Conservation (phyloP, 108 stramenopile species). For the Cyclotella sp. region DNA sequence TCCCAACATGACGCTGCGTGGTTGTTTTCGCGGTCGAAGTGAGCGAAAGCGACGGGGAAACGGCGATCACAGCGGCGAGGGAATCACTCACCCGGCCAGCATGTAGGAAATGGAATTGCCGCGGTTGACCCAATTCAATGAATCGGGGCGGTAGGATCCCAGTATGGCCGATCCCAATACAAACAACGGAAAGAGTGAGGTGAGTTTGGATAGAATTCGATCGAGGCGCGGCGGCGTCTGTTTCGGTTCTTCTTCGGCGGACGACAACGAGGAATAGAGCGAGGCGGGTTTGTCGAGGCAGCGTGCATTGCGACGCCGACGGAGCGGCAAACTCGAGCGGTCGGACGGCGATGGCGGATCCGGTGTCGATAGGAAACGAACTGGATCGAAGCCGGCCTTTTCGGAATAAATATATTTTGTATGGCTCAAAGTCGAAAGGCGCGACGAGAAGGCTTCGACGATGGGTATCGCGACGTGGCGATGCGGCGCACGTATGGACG, state of each 20-base stretch:
- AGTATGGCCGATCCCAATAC: slow-evolving; percentile 78
- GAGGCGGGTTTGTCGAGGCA: not conserved
- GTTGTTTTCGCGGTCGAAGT: too few relatives aligned
- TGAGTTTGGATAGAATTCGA: slow-evolving; percentile 64
- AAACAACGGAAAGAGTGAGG: slow-evolving; percentile 88
- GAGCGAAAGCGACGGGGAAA: not conserved
- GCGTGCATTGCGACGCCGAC: not conserved
- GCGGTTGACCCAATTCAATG: slow-evolving; percentile 80
- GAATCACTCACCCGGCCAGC: slow-evolving; percentile 60
- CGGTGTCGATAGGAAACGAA: too few relatives aligned
- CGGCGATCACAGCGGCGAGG: too few relatives aligned
- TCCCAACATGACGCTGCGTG: slow-evolving; percentile 70
- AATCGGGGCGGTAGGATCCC: slow-evolving; percentile 54
- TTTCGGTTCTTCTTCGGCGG: not conserved
- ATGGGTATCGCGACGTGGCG: too few relatives aligned
- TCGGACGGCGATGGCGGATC: too few relatives aligned
- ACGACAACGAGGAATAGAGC: not conserved
- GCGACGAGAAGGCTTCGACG: too few relatives aligned
- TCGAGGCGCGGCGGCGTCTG: slow-evolving; percentile 44
- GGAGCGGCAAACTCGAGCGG: too few relatives aligned
- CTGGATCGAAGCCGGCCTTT: too few relatives aligned
- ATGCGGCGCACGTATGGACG: too few relatives aligned
- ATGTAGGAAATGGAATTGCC: slow-evolving; percentile 73
- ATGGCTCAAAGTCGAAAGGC: too few relatives aligned
- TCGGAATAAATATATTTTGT: too few relatives aligned